Percentiles rank a stretch among this genome's conserved stretches.
Conservation (phyloP, 2,329 filamentous ascomycete genomes). For the Cytospora leucostoma region DNA sequence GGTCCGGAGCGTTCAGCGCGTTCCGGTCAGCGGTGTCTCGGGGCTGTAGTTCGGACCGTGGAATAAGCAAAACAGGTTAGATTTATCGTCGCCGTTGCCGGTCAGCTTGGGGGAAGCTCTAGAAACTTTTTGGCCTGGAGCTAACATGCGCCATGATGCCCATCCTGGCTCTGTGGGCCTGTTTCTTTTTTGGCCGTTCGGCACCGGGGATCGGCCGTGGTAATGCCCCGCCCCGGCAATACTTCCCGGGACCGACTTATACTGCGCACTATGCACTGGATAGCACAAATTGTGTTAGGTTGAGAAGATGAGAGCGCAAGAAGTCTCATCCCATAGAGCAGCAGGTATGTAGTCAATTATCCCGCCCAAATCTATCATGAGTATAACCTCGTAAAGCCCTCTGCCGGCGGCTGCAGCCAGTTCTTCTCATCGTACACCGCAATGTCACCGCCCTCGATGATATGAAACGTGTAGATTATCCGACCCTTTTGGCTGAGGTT, state of each 20-base stretch:
- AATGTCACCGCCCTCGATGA: slow-evolving; percentile 75
- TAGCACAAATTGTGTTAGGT: no score
- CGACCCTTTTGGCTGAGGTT: slow-evolving; percentile 84
- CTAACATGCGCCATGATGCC: neutral
- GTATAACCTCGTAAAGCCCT: slow-evolving; percentile 74
- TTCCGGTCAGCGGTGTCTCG: neutral
- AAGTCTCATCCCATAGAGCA: no score
- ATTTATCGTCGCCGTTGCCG: neutral
- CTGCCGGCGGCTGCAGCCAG: slow-evolving; percentile 84
- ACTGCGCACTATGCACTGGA: no score
- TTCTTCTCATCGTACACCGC: slow-evolving; percentile 81
- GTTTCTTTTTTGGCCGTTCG: neutral
- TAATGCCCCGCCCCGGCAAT: no score
- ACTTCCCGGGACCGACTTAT: no score
- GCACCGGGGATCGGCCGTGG: neutral
- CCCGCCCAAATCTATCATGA: slow-evolving; percentile 30
- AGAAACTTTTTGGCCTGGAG: neutral
- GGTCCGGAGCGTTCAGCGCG: neutral
- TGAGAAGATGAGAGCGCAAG: no score
- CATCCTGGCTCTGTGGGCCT: neutral
- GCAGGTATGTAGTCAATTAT: neutral
- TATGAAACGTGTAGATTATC: slow-evolving; percentile 97
- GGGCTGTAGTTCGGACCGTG: neutral
- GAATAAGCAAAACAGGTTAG: neutral
- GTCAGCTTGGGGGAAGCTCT: neutral